phyloP scores from a whole-genome alignment of 2,329 filamentous ascomycete genomes.

The Arthrinium puccinioides region DNA sequence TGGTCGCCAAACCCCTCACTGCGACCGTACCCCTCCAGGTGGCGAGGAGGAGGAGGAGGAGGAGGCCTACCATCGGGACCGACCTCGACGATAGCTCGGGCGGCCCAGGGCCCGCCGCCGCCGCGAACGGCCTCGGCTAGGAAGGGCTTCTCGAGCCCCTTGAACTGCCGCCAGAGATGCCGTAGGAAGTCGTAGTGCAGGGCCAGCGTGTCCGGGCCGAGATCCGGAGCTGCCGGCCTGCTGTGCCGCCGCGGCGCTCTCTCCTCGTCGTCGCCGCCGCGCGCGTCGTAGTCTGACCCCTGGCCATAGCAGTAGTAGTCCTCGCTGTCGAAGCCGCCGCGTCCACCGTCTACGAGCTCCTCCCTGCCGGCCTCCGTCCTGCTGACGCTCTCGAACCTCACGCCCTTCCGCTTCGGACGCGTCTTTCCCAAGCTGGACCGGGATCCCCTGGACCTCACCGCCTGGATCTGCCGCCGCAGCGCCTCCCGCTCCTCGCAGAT shows the following conservation, averaged over 20 bases:
- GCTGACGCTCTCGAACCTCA: too few species aligned
- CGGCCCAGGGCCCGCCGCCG: slow-evolving; percentile 6
- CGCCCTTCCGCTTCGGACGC: too few species aligned
- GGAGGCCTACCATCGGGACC: too few species aligned
- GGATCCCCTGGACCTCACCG: too few species aligned
- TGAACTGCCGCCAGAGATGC: slow-evolving; percentile 12
- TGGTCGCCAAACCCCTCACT: slow-evolving; percentile 1
- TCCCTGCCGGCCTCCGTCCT: neutral
- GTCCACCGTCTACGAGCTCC: too few species aligned
- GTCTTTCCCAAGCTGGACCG: too few species aligned
- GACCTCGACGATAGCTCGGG: slow-evolving; percentile 5
- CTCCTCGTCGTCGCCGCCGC: too few species aligned
- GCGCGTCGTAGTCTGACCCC: too few species aligned
- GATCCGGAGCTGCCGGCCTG: slow-evolving; percentile 8
- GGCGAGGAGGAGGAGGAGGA: neutral
- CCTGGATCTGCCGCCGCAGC: slow-evolving; percentile 10
- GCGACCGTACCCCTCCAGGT: neutral
- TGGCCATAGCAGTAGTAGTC: too few species aligned
- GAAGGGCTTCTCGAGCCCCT: slow-evolving; percentile 12
- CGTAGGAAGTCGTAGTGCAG: slow-evolving; percentile 12
- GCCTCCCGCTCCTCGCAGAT: slow-evolving; percentile 12
- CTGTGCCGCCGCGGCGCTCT: too few species aligned
- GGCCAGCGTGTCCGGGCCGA: slow-evolving; percentile 11
- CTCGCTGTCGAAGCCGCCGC: too few species aligned
- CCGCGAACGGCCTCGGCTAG: slow-evolving; percentile 8